Evolutionary conservation across 495 filamentous ascomycete species (phyloP).

Genomic region (Daldinia grandis): DNA sequence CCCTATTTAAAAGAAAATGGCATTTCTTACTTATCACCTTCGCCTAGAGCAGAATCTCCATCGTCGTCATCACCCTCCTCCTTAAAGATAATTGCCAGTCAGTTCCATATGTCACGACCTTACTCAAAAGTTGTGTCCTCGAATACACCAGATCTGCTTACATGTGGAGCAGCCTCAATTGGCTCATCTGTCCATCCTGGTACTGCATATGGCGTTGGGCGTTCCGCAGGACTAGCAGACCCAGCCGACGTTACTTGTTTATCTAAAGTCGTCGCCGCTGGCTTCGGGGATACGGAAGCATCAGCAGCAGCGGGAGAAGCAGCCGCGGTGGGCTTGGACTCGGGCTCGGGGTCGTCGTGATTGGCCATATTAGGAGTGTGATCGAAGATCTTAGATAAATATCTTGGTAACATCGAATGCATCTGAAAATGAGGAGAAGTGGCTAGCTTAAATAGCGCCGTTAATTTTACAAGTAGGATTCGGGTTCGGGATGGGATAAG

Average conservation of each 20-base stretch:
- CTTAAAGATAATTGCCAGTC: slow-evolving; percentile 12
- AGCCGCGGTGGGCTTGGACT: not conserved
- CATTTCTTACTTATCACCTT: slow-evolving; percentile 44
- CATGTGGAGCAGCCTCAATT: slow-evolving; percentile 24
- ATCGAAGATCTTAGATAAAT: slow-evolving; percentile 2
- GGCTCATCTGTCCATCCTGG: slow-evolving; percentile 23
- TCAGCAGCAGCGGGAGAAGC: not conserved
- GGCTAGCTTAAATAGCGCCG: slow-evolving; percentile 22
- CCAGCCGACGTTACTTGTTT: not conserved
- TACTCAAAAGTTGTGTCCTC: not conserved
- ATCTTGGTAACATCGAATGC: not conserved
- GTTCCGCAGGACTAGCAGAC: not conserved
- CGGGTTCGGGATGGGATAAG: not conserved
- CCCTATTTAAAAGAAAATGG: not conserved
- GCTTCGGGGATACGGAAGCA: not conserved
- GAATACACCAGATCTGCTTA: slow-evolving; percentile 1
- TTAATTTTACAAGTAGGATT: slow-evolving; percentile 5
- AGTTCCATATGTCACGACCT: not conserved
- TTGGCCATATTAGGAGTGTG: slow-evolving; percentile 18
- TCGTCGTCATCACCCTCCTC: slow-evolving; percentile 41
- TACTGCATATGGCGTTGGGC: not conserved
- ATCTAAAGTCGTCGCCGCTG: not conserved
- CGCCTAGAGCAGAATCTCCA: slow-evolving; percentile 49
- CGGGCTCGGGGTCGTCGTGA: not conserved
- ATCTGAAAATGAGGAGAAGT: slow-evolving; percentile 28